A percentile compares a stretch with the other conserved stretches of the same genome.
These are phyloP conservation scores for Kalanchoe fedtschenkoi DNA, from an alignment of 164 flowering plant genomes.

Conservation along the genomic window DNA sequence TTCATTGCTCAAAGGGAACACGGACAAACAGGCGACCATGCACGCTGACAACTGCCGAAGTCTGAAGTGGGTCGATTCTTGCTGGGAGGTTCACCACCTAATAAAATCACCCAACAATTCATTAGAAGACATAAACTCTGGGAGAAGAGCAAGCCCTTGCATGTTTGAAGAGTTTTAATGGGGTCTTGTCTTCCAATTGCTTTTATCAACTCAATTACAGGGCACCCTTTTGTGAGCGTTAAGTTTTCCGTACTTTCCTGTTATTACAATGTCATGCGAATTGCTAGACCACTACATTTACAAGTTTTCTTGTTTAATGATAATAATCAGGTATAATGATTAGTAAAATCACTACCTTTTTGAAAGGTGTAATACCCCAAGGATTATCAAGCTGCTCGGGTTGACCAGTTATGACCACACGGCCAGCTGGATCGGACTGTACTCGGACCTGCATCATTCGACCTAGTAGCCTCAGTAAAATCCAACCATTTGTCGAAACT, in stretches of 20 bases:
- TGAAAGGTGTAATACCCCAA: constrained; percentile 53
- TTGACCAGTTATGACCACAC: constrained; percentile 53
- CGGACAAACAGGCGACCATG: constrained; percentile 52
- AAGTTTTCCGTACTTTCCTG: too few relatives aligned
- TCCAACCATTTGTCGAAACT: background rate
- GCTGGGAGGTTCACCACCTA: constrained; percentile 51
- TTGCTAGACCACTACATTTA: too few relatives aligned
- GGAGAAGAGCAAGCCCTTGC: too few relatives aligned
- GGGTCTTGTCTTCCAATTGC: too few relatives aligned
- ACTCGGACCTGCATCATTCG: constrained; percentile 37
- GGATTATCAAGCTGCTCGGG: constrained; percentile 60
- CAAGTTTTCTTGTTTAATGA: too few relatives aligned
- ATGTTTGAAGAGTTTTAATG: too few relatives aligned
- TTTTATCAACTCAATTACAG: too few relatives aligned
- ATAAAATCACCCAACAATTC: too few relatives aligned
- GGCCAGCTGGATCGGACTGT: constrained; percentile 67
- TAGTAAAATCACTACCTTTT: constrained; percentile 25
- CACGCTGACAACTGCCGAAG: constrained; percentile 55
- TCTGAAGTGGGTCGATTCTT: constrained; percentile 52
- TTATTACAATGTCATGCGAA: too few relatives aligned
- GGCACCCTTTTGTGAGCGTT: too few relatives aligned
- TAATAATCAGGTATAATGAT: background rate
- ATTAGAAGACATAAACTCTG: too few relatives aligned
- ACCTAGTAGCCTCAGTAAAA: background rate
- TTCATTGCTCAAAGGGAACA: constrained; percentile 38